Evolutionary conservation across 371 early-diverging fungal genomes (phyloP), one percentile per base, ranked within the genome.

Genomic region (Zopfochytrium polystomum): DNA sequence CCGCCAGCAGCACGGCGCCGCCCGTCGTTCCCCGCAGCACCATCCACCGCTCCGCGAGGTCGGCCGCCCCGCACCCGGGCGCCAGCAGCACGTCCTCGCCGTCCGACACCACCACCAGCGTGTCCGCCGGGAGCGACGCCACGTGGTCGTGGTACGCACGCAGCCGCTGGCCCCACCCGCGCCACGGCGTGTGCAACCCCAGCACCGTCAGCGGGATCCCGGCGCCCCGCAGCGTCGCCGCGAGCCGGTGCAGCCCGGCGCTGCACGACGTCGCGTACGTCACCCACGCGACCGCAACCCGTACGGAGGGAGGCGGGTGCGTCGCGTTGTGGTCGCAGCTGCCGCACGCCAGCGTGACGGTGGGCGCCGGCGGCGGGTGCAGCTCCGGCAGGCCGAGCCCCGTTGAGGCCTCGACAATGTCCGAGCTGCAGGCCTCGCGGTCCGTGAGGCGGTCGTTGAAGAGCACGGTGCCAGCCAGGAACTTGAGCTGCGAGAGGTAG

Each of bases 51-150:
- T 38, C 55, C 33, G 55, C 58, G 15, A 43, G 44, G 31, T 27
- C 35, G 20, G 44, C 35, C 25, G 44, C 29, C 7, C 44, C 23
- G 44, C 58, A 29, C n/a, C 55, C 54, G 9, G 71, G 72, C 4
- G 49, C 49, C 22, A 72, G 43, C 20, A 75, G 2, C 4, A 75
- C 75, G 51, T 75, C 75, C 48, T 75, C 70, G 25, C 63, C 67
- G 55, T 75, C 75, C 2, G 65, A 56, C 31, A 68, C 31, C 4
- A 75, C 43, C 32, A 67, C 64, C 26, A 75, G 31, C 15, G 45
- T 42, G 31, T 66, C 56, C 23, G 23, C 29, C 3, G 70, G 67
- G 33, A 66, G 54, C 30, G 29, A 23, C 7, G 65, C 57, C 23
- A 72, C 62, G 44, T 70, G 70, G 57, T 71, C 66, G 53, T 75